Conservation (phyloP, 2,329 filamentous ascomycete species). For the Samsoniella hepiali region DNA sequence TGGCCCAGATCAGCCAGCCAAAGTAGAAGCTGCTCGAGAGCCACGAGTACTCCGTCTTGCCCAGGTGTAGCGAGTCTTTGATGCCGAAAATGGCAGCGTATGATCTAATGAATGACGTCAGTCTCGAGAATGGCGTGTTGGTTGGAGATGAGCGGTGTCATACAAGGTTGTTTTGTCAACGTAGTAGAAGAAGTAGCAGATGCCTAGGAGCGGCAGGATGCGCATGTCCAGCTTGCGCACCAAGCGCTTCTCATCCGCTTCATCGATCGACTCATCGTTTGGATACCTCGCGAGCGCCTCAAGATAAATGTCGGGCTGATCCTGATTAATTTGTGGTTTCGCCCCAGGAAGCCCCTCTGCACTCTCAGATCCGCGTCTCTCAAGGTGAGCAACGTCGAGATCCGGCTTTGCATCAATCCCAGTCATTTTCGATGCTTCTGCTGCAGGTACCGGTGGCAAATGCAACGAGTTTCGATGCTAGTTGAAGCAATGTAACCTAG, state of each 20-base stretch:
- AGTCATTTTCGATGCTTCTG: background rate
- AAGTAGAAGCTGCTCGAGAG: constrained; percentile 37
- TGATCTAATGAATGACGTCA: constrained; percentile 30
- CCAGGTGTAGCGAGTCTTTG: constrained; percentile 52
- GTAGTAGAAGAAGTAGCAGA: constrained; percentile 43
- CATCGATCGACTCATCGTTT: constrained; percentile 36
- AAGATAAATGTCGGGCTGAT: constrained; percentile 31
- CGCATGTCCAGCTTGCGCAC: constrained; percentile 37
- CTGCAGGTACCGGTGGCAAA: background rate
- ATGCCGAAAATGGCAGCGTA: constrained; percentile 66
- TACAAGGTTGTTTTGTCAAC: constrained; percentile 49
- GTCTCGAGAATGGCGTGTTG: background rate
- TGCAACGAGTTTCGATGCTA: background rate
- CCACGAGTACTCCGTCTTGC: constrained; percentile 55
- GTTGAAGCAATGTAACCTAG: background rate
- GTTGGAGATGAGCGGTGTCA: background rate
- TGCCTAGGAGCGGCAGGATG: constrained; percentile 36
- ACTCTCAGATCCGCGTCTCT: background rate
- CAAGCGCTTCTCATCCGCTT: constrained; percentile 31
- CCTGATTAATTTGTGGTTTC: constrained; percentile 23
- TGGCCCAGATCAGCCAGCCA: constrained; percentile 38
- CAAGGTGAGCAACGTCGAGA: background rate
- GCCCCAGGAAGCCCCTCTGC: background rate
- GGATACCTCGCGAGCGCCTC: constrained; percentile 37
- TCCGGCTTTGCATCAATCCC: background rate